Base-by-base conservation (phyloP, 2,329 filamentous ascomycete genomes). In the Fusarium haematococcum region DNA sequence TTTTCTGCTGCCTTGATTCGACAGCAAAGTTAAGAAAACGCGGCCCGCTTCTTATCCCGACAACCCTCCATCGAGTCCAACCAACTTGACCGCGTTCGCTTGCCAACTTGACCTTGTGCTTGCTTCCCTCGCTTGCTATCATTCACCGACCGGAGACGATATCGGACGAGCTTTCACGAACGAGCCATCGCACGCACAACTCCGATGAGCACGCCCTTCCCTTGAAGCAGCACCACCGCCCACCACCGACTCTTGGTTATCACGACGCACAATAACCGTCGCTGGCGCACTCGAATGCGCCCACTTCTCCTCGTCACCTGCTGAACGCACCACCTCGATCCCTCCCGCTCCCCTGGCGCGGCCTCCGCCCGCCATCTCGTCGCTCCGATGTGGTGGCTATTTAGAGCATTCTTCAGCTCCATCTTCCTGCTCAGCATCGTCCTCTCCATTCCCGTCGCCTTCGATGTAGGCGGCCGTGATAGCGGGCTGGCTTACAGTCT, bases 391-490 rank as follows among this genome's bases (percentile, higher is more conserved):
- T 95, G 93, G 88, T 90, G 88, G 93, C 88, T 96, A 84, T 91
- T 95, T 84, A 92, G 93, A 82, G 89, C 93, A 82, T 82, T 95
- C 78, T 94, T 94, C 81, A 94, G 94, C 85, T 88, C 92, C 81
- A 85, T 94, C 84, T 98, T 98, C 86, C 91, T 98, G 79, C 89
- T 95, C 84, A 94, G 94, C 85, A 95, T 98, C 83, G 92, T 98
- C 81, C 93, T 98, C 81, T 98, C 95, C 72, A 97, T 99, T 82
- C 97, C 97, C 71, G 92, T 99, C 81, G 94, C 96, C 80, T 98
- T 98, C 86, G 97, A 99, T 90, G 96, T 98, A 80, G 97, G 97
- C 82, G 97, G 97, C 72, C 92, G 95, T 80, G 95, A 97, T 79
- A 97, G 95, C 81, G 97, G 97, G 69, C 89, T 99, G 80, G 96